Conservation (phyloP, 176 grass and related monocot species). For the Oryza nivara region DNA sequence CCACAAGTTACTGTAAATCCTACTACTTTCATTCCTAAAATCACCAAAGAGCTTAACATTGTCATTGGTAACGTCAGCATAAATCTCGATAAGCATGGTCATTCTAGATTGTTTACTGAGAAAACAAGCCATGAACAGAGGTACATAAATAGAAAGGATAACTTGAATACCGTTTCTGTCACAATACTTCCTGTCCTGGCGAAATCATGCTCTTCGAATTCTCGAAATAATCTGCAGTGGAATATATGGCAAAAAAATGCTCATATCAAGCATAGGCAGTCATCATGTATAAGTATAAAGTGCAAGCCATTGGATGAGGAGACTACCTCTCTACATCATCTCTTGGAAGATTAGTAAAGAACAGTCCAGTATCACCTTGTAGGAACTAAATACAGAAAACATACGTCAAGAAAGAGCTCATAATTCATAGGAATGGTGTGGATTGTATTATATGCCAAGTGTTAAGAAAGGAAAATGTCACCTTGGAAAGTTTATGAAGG, state of each 20-base stretch:
- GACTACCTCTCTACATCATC: conserved; percentile 81
- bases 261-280: no score
- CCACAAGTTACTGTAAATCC: not conserved
- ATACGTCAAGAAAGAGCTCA: conserved; percentile 29
- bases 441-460: not conserved
- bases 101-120: not conserved
- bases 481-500: conserved; percentile 83
- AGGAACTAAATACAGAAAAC: conserved; percentile 53
- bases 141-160: not conserved
- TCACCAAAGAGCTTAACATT: not conserved
- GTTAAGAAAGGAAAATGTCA: conserved; percentile 3
- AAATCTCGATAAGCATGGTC: not conserved
- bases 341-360: conserved; percentile 79
- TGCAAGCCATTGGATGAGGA: not conserved
- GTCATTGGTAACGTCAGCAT: not conserved
- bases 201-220: conserved; percentile 85
- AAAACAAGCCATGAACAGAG: not conserved
- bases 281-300: not conserved
- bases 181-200: conserved; percentile 74
- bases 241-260: not conserved
- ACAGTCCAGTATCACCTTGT: conserved; percentile 70
- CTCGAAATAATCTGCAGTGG: conserved; percentile 61
- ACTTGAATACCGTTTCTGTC: conserved; percentile 64
- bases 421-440: conserved; percentile 2
- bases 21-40: not conserved